These are phyloP conservation scores for Aegle marmelos DNA, from an alignment of 345 rosid species.

Conservation along the genomic window DNA sequence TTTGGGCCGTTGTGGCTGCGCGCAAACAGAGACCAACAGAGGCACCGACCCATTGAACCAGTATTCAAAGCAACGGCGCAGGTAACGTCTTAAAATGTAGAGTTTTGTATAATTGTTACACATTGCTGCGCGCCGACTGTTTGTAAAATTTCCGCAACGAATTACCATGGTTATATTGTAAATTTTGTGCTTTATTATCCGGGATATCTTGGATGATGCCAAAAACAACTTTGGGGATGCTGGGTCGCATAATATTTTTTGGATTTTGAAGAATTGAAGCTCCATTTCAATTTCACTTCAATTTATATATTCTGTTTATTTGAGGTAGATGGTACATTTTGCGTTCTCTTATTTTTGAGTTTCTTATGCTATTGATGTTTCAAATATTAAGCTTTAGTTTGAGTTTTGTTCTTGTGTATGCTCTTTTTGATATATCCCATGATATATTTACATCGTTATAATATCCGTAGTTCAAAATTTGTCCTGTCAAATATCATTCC, in stretches of 20 bases:
- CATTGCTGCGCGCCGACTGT: not conserved
- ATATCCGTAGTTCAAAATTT: not conserved
- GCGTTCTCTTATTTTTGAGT: not conserved
- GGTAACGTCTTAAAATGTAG: not conserved
- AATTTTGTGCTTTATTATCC: not conserved
- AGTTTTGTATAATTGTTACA: not conserved
- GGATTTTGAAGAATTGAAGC: not conserved
- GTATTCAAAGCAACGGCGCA: not conserved
- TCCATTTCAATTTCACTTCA: not conserved
- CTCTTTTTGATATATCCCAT: too few species aligned
- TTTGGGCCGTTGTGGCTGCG: not conserved
- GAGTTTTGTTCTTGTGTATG: not conserved
- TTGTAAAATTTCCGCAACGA: not conserved
- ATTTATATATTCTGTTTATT: not conserved
- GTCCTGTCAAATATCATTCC: not conserved
- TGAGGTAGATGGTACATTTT: not conserved
- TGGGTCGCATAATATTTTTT: not conserved
- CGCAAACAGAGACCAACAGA: not conserved
- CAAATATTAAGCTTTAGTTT: not conserved
- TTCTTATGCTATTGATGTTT: not conserved
- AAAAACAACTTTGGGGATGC: not conserved
- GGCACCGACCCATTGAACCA: not conserved
- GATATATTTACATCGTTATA: not conserved
- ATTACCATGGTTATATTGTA: not conserved
- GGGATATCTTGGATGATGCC: conserved; percentile 9